Evolutionary conservation across 306 rosid genomes (phyloP), one percentile per base, ranked within the genome.

Genomic region (Inga oerstediana): DNA sequence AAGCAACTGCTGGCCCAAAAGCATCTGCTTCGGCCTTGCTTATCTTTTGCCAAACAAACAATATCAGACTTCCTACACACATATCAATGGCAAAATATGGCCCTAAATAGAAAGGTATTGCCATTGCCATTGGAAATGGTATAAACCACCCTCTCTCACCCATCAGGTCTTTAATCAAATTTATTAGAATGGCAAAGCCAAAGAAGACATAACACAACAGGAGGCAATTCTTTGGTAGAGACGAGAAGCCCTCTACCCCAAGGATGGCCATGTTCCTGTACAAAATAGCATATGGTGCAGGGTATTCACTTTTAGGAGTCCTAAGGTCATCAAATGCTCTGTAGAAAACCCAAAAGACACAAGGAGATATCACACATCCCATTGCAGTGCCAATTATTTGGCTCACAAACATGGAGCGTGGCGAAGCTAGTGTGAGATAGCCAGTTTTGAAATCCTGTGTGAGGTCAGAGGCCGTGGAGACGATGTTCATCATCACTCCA

Each of bases 401-500:
- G 88, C 91, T 89, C 77, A 89, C 85, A 68, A 89, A 89, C 91
- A 89, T 86, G 75, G 91, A 77, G 24, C 87, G 82, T 1, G 91
- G 91, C 0, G 91, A 89, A 74, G 91, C 88, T 34, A 89, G 24
- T 8, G 91, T 86, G 10, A 89, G 88, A 84, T 84, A 89, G 27
- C 91, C 89, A 0, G 91, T 89, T 79, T 89, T 89, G 32, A 89
- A 86, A 77, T 89, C 91, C 58, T 89, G 91, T 79, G 73, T 82
- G 7, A 89, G 88, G 59, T 89, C 90, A 30, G 91, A 86, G 32
- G 91, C 88, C 10, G 89, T 86, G 70, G 90, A 8, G 56, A 86
- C 91, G 22, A 89, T 84, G 85, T 89, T 89, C 91, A 89, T 86
- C 89, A 89, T 89, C 65, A 89, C 91, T 68, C 91, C 91, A 82